These are phyloP conservation scores for Papiliotrema nemorosa DNA, from an alignment of 1,284 basidiomycete species.

Conservation along the genomic window DNA sequence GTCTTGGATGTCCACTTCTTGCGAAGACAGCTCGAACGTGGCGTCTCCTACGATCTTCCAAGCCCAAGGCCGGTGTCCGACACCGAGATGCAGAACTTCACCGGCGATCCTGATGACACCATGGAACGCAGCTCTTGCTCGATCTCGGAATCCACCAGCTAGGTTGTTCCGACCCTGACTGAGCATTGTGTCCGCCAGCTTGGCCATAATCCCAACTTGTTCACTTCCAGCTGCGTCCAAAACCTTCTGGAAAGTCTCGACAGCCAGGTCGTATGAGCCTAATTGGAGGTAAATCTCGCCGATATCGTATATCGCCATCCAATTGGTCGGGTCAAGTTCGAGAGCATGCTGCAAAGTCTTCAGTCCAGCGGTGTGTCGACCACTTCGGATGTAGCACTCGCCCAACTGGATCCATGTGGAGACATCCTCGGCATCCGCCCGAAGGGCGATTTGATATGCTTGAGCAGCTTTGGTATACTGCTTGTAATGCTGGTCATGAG, in stretches of 20 bases:
- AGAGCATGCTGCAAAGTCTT: conserved; percentile 78
- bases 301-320: conserved; percentile 81
- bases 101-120: conserved; percentile 59
- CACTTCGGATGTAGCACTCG: conserved; percentile 84
- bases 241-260: conserved; percentile 64
- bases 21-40: conserved; percentile 60
- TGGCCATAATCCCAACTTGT: conserved; percentile 65
- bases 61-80: conserved; percentile 62
- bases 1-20: conserved; percentile 39
- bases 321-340: conserved; percentile 66
- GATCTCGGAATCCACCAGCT: conserved; percentile 64
- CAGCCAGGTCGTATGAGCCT: conserved; percentile 70
- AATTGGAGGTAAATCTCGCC: conserved; percentile 81
- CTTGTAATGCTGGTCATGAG: conserved; percentile 59
- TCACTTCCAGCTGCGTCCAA: conserved; percentile 55
- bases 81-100: conserved; percentile 57
- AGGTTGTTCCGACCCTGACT: conserved; percentile 67
- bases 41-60: conserved; percentile 89
- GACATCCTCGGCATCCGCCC: conserved; percentile 73
- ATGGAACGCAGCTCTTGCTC: conserved; percentile 71
- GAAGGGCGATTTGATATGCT: conserved; percentile 82
- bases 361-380: conserved; percentile 81
- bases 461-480: conserved; percentile 76
- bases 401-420: conserved; percentile 85
- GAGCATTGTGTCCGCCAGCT: conserved; percentile 71